phyloP scores from a whole-genome alignment of 306 rosid species.

The Sicyos edulis region DNA sequence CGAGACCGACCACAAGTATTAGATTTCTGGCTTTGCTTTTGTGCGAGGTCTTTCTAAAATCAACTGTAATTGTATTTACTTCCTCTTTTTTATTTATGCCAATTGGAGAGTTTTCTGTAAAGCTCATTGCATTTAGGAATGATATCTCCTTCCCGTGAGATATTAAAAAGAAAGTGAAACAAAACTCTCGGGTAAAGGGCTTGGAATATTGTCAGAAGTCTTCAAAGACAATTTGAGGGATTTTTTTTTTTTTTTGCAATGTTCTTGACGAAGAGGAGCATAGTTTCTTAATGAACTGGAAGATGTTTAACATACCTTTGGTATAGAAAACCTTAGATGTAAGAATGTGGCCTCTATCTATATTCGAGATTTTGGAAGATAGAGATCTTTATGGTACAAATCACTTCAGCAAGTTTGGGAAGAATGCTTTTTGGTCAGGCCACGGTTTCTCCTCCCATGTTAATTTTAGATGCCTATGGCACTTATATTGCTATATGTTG shows the following conservation, averaged over 20 bases:
- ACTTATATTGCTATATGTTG: not conserved
- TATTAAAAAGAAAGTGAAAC: not conserved
- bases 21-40: slow-evolving; percentile 1
- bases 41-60: not conserved
- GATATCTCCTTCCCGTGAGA: not conserved
- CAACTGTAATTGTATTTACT: too few species aligned
- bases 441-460: not conserved
- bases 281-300: not conserved
- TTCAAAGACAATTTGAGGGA: not conserved
- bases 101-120: not conserved
- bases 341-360: not conserved
- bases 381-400: not conserved
- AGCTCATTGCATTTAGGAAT: slow-evolving; percentile 3
- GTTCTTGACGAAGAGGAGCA: not conserved
- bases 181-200: not conserved
- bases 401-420: slow-evolving; percentile 5
- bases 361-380: slow-evolving; percentile 1
- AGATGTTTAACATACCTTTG: not conserved
- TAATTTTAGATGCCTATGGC: not conserved
- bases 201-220: not conserved
- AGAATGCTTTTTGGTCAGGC: too few species aligned
- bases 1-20: not conserved
- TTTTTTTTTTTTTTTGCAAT: not conserved
- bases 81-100: not conserved
- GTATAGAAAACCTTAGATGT: not conserved